Percentiles rank a stretch among this genome's conserved stretches.
phyloP scores from a whole-genome alignment of 202 grass and related monocot species.

The Cymbopogon flexuosus region DNA sequence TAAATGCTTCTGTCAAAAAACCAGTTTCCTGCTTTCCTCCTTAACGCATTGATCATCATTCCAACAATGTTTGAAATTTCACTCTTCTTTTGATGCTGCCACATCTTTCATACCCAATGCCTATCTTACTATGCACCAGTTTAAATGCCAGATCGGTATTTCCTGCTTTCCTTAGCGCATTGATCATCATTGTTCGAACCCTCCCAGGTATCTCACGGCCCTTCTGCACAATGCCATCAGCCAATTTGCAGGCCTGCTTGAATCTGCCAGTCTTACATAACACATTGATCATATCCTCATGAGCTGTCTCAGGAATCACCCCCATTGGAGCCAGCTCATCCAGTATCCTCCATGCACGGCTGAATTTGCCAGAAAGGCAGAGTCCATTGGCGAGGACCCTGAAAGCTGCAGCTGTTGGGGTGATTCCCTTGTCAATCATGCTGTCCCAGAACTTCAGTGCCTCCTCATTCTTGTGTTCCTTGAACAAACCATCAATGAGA shows the following conservation, averaged over 20 bases:
- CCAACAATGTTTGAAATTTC: conserved; percentile 75
- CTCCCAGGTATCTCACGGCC: conserved; percentile 77
- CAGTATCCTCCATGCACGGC: conserved; percentile 71
- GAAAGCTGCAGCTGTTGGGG: conserved; percentile 72
- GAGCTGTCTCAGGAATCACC: conserved; percentile 66
- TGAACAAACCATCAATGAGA: conserved; percentile 79
- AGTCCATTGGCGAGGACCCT: conserved; percentile 66
- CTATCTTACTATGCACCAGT: conserved; percentile 80
- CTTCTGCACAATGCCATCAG: conserved; percentile 78
- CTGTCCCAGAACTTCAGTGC: conserved; percentile 63
- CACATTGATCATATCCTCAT: conserved; percentile 90
- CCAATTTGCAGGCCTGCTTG: conserved; percentile 86
- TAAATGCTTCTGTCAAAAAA: too few relatives aligned
- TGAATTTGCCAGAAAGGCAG: conserved; percentile 86
- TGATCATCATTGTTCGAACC: conserved; percentile 83
- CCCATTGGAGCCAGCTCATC: conserved; percentile 88
- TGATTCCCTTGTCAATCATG: conserved; percentile 86
- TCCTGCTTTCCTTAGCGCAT: conserved; percentile 81
- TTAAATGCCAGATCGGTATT: conserved; percentile 83
- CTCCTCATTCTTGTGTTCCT: conserved; percentile 86
- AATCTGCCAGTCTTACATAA: conserved; percentile 73
- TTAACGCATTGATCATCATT: conserved; percentile 79
- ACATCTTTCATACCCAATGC: conserved; percentile 85
- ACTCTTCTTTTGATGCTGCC: conserved; percentile 86
- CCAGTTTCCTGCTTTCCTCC: conserved; percentile 53